These are phyloP conservation scores for Trichomonas gallinae DNA, from an alignment of 208 protist genomes.

Conservation along the genomic window DNA sequence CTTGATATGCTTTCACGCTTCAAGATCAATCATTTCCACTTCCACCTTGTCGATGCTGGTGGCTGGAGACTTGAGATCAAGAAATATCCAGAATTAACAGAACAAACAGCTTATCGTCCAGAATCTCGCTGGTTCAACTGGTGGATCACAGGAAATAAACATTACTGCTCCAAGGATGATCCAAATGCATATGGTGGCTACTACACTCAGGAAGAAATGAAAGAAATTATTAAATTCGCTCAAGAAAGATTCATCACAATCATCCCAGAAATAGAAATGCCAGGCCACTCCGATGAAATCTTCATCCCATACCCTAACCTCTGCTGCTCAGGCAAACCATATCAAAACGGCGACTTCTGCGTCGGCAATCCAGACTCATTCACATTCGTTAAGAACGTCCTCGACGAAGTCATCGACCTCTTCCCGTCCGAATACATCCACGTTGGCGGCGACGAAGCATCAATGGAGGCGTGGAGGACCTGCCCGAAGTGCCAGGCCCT, in stretches of 20 bases:
- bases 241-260: neutral
- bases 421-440: slow-evolving; percentile 23
- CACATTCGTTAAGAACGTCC: neutral
- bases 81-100: neutral
- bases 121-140: neutral
- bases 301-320: neutral
- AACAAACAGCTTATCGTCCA: neutral
- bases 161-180: neutral
- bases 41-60: neutral
- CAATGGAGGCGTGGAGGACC: neutral
- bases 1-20: neutral
- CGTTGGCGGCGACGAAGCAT: neutral
- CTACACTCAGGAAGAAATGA: slow-evolving; percentile 22
- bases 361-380: neutral
- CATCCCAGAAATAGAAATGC: slow-evolving; percentile 25
- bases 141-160: neutral
- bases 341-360: neutral
- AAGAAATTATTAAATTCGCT: slow-evolving; percentile 17
- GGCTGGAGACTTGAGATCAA: slow-evolving; percentile 1
- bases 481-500: neutral
- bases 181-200: neutral
- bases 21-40: slow-evolving; percentile 12
- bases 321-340: neutral
- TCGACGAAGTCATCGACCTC: neutral
- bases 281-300: neutral